Percentiles rank a stretch among this genome's conserved stretches.
Conservation (phyloP, 2,329 filamentous ascomycete species). For the Gyromitra esculenta region DNA sequence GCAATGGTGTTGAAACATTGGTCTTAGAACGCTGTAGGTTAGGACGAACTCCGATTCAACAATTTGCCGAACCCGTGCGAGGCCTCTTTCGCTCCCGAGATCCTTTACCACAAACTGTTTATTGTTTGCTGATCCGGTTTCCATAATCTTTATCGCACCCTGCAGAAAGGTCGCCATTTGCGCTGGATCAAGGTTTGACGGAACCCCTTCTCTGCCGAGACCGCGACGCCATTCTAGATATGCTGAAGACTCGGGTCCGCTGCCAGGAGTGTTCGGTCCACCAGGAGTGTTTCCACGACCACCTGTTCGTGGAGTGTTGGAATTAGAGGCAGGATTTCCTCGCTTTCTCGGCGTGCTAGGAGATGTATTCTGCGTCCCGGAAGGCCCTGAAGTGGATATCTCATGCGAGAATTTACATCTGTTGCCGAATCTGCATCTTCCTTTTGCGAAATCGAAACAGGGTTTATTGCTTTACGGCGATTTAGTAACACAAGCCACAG, state of each 20-base stretch:
- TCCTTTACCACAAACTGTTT: conserved; percentile 53
- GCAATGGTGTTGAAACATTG: conserved; percentile 53
- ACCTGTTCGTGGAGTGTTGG: conserved; percentile 8
- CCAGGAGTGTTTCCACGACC: conserved; percentile 12
- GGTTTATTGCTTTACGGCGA: background rate
- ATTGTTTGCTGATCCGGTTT: conserved; percentile 35
- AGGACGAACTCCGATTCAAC: conserved; percentile 47
- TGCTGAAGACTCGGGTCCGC: background rate
- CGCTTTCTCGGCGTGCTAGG: conserved; percentile 21
- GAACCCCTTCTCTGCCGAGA: conserved; percentile 11
- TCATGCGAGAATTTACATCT: conserved; percentile 28
- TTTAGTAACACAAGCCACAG: conserved; percentile 6
- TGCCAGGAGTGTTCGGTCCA: background rate
- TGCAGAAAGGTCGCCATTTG: conserved; percentile 46
- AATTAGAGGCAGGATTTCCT: background rate
- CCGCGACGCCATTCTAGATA: conserved; percentile 26
- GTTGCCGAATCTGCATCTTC: conserved; percentile 16
- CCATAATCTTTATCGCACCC: conserved; percentile 45
- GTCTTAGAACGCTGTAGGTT: conserved; percentile 34
- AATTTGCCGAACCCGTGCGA: conserved; percentile 52
- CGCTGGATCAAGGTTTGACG: conserved; percentile 31
- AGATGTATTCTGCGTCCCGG: background rate
- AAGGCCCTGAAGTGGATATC: conserved; percentile 11
- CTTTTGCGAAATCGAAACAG: conserved; percentile 21
- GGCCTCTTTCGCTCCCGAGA: conserved; percentile 53